Percentiles rank a stretch among this genome's conserved stretches.
Conservation (phyloP, 169 alveolate species). For the Plasmodium yoelii region DNA sequence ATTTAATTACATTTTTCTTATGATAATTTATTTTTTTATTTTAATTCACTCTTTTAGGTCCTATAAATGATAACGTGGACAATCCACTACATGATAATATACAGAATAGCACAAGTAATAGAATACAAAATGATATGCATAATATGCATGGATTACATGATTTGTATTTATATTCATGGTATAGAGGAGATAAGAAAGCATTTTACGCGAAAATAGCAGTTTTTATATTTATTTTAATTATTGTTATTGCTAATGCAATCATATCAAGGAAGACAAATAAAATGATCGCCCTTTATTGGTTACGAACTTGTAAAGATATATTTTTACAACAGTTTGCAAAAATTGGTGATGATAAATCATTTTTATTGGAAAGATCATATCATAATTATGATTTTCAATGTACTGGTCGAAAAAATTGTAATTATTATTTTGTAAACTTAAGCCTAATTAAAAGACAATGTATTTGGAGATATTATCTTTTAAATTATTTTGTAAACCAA, state of each 20-base stretch:
- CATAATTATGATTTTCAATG: conserved; percentile 59
- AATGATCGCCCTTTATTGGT: conserved; percentile 65
- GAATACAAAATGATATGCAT: not conserved
- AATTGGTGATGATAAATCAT: conserved; percentile 65
- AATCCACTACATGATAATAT: too few species aligned
- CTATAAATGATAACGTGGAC: too few species aligned
- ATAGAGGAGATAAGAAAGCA: conserved; percentile 62
- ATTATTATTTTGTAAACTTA: conserved; percentile 56
- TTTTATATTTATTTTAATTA: conserved; percentile 11
- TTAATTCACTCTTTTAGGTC: too few species aligned
- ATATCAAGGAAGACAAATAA: conserved; percentile 45
- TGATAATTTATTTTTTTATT: too few species aligned
- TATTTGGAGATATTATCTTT: conserved; percentile 64
- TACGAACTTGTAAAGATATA: conserved; percentile 60
- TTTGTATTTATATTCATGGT: conserved; percentile 16
- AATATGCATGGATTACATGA: not conserved
- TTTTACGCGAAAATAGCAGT: conserved; percentile 24
- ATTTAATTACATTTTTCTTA: too few species aligned
- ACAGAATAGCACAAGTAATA: too few species aligned
- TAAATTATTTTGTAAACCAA: conserved; percentile 35
- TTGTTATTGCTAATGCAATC: conserved; percentile 37
- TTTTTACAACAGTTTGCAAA: conserved; percentile 57
- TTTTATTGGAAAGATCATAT: conserved; percentile 68
- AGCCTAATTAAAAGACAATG: conserved; percentile 59
- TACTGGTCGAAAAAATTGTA: conserved; percentile 71